Conservation (phyloP, 1,284 basidiomycete species). For the Rhodofomes roseus region DNA sequence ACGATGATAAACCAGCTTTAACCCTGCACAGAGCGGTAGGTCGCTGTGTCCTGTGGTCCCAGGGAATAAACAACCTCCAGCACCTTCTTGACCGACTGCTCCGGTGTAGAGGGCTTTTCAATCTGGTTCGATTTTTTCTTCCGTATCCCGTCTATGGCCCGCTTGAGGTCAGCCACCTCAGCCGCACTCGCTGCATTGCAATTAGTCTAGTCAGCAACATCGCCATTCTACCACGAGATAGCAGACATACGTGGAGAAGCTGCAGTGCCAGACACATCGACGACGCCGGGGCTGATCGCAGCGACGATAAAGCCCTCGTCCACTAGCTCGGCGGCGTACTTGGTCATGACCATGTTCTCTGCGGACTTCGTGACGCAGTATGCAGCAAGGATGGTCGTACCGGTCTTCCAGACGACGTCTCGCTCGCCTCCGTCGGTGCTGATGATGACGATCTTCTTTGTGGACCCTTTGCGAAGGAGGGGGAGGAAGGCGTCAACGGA, state of each 20-base stretch:
- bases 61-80: too few species aligned
- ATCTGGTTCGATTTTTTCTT: too few species aligned
- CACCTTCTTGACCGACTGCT: too few species aligned
- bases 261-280: conserved; percentile 16
- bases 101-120: too few species aligned
- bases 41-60: too few species aligned
- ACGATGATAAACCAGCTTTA: too few species aligned
- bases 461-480: conserved; percentile 31
- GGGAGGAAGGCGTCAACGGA: conserved; percentile 35
- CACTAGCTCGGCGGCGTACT: conserved; percentile 33
- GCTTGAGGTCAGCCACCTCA: too few species aligned
- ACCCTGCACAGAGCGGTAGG: too few species aligned
- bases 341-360: conserved; percentile 35
- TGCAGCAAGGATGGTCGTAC: conserved; percentile 14
- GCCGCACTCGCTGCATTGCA: too few species aligned
- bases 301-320: conserved; percentile 35
- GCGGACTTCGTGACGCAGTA: conserved; percentile 38
- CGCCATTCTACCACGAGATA: background rate
- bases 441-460: conserved; percentile 37
- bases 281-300: conserved; percentile 34
- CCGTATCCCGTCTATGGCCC: too few species aligned
- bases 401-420: conserved; percentile 20
- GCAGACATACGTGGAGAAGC: background rate
- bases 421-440: conserved; percentile 28
- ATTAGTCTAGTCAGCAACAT: background rate